These are phyloP conservation scores for Clohesyomyces aquaticus DNA, from an alignment of 495 filamentous ascomycete genomes.

Conservation along the genomic window DNA sequence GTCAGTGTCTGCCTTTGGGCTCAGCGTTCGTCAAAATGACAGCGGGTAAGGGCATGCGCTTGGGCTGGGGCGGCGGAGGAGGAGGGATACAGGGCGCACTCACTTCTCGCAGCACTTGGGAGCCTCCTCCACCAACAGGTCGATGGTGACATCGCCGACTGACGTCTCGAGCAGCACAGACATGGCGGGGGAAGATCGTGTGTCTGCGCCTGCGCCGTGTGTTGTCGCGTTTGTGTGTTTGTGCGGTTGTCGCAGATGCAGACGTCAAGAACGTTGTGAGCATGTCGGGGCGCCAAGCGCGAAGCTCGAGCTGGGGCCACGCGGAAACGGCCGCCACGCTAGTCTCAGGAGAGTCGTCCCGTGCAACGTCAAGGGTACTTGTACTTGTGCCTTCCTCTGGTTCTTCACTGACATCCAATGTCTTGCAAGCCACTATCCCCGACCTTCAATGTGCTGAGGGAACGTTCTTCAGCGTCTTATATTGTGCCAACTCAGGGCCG, in stretches of 20 bases:
- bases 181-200: constrained; percentile 50
- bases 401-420: not conserved
- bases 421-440: constrained; percentile 2
- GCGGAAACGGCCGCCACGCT: too few relatives aligned
- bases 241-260: too few relatives aligned
- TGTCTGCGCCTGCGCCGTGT: not conserved
- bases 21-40: constrained; percentile 48
- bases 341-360: not conserved
- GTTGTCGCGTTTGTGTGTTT: too few relatives aligned
- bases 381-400: too few relatives aligned
- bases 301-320: too few relatives aligned
- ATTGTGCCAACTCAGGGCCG: not conserved
- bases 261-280: too few relatives aligned
- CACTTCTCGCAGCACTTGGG: constrained; percentile 92
- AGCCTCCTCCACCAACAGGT: constrained; percentile 82
- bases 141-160: constrained; percentile 89
- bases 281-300: too few relatives aligned
- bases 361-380: constrained; percentile 1
- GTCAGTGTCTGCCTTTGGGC: constrained; percentile 56
- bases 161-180: constrained; percentile 89
- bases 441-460: constrained; percentile 11
- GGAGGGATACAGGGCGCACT: constrained; percentile 45
- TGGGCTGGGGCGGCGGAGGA: constrained; percentile 19
- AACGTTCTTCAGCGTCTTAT: constrained; percentile 17
- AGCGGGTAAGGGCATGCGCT: constrained; percentile 26